Evolutionary conservation across 306 rosid genomes (phyloP), one percentile per base, ranked within the genome.

Genomic region (Casuarina equisetifolia): DNA sequence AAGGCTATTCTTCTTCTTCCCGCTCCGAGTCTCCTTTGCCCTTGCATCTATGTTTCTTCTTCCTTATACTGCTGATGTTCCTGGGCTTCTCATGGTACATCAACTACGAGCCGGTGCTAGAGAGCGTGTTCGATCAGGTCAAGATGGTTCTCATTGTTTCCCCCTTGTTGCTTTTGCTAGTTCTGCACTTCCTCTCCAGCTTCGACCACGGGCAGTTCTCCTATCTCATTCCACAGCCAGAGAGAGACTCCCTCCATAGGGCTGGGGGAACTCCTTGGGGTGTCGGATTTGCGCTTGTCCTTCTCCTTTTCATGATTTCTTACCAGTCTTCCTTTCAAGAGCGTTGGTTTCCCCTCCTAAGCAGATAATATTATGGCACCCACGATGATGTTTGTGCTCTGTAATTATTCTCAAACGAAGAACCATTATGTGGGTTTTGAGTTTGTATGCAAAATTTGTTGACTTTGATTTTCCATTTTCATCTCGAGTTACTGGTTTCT

Each of bases 251-350:
- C 1, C 80, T 90, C 15, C 91, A 91, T 6, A 79, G 89, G 32
- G 94, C 91, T 0, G 95, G 95, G 72, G 95, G 90, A 51, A 92
- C 95, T 58, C 97, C 97, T 39, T 92, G 97, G 97, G 97, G 97
- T 1, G 86, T 92, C 61, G 97, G 88, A 0, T 79, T 90, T 38
- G n/a, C 88, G 52, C 92, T 92, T 63, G 95, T 88, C n/a, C 15
- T 88, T 75, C 85, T 92, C 0, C 73, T 90, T 25, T 87, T 92
- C 78, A 90, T 92, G 97, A 51, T 88, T 1, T 92, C 95, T 70
- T 87, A 90, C 40, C 97, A 83, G 1, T 90, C 95, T 81, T 86
- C 82, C 73, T 81, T 92, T 6, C 91, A 87, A 81, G 95, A 92
- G 78, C 84, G 93, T 2, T 92, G 93, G 97, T 92, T 92, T 62